Evolutionary conservation across 495 filamentous ascomycete species (phyloP), one percentile per base, ranked within the genome.

Genomic region (Cercophora sp.): DNA sequence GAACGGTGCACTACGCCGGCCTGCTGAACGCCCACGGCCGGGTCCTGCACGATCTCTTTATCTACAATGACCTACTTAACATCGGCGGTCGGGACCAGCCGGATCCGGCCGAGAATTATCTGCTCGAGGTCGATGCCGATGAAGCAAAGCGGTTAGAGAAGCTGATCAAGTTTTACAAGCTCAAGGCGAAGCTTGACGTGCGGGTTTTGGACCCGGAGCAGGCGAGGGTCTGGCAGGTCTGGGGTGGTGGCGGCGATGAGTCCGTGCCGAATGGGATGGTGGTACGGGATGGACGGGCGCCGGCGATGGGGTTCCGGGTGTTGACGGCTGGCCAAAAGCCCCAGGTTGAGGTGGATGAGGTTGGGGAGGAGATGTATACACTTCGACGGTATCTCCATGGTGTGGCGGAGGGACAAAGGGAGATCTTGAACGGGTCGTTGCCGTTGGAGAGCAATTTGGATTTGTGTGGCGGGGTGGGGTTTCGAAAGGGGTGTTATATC

Each of bases 401-500:
- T 49, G 79, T 98, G 1, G 72, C 92, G 0, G 93, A 98, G 68
- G 93, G 93, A 4, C 85, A 86, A 60, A 55, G 57, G 1, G 93
- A 98, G 74, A 83, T 98, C 13, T 65, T 80, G 19, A 65, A 72
- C 40, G 86, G 83, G 36, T 67, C 75, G 2, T 71, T 97, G 39
- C 89, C 91, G 18, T 82, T 86, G 56, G 90, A 96, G 65, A 83
- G 73, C 52, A 93, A 96, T 65, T 74, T 96, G 56, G 93, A 98
- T 67, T 74, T 87, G 56, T 84, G 85, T 77, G 76, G 78, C 15
- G 94, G 78, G 3, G 80, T 97, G 35, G 90, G 96, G 72, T 98
- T 94, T 69, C 79, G 82, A 41, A 98, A 98, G 71, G 93, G 93
- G 1, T 98, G 93, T 69, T 98, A 98, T 67, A 84, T 97, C 0